These are phyloP conservation scores for Stephania yunnanensis DNA, from an alignment of 164 flowering plant genomes.

Conservation along the genomic window DNA sequence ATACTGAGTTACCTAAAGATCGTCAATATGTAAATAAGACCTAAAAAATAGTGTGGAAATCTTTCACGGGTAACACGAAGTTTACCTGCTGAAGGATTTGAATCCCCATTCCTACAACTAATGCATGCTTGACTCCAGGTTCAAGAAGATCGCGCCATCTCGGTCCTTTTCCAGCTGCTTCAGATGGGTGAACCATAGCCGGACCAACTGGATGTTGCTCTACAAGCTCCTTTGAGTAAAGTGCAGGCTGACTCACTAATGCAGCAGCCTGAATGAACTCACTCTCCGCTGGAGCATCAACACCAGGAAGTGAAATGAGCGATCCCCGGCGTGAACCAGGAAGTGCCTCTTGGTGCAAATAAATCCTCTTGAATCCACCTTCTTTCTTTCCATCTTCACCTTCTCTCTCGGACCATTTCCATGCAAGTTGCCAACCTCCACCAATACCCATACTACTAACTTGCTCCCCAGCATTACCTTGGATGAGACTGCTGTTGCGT, in stretches of 20 bases:
- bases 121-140: slow-evolving; percentile 57
- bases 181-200: slow-evolving; percentile 50
- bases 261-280: slow-evolving; percentile 50
- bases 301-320: slow-evolving; percentile 42
- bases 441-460: slow-evolving; percentile 47
- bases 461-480: slow-evolving; percentile 33
- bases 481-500: slow-evolving; percentile 32
- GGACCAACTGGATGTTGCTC: slow-evolving; percentile 46
- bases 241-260: slow-evolving; percentile 51
- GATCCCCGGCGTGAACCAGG: slow-evolving; percentile 46
- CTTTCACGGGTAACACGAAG: not conserved
- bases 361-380: slow-evolving; percentile 51
- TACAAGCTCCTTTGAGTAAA: slow-evolving; percentile 41
- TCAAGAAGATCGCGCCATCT: slow-evolving; percentile 42
- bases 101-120: slow-evolving; percentile 50
- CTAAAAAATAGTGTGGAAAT: not conserved
- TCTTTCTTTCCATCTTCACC: slow-evolving; percentile 44
- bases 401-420: slow-evolving; percentile 44
- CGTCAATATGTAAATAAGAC: not conserved
- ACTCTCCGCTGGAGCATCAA: slow-evolving; percentile 27
- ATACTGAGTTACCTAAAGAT: not conserved
- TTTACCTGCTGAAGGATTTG: slow-evolving; percentile 61
- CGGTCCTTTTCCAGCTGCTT: slow-evolving; percentile 32
- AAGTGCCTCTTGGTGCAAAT: slow-evolving; percentile 44
- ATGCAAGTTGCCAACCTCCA: slow-evolving; percentile 65